phyloP scores from a whole-genome alignment of 164 flowering plant species.

The Kingdonia uniflora region DNA sequence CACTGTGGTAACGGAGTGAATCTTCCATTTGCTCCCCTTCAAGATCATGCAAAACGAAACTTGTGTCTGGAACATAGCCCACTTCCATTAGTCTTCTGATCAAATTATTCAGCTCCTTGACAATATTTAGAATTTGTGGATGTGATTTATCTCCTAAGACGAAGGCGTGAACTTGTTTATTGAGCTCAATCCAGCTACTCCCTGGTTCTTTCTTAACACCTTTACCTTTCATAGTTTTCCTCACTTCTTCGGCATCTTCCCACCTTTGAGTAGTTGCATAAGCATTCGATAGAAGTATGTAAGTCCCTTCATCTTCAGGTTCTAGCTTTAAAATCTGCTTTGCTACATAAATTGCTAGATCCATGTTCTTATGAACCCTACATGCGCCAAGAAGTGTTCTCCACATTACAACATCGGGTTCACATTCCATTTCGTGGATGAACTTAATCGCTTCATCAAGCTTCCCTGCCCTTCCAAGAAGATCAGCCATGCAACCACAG shows the following conservation, averaged over 20 bases:
- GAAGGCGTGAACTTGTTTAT: neutral
- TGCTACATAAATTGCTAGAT: neutral
- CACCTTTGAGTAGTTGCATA: neutral
- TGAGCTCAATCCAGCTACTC: neutral
- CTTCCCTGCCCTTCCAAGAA: neutral
- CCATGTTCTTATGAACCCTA: neutral
- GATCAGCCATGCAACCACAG: neutral
- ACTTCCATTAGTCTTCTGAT: no score
- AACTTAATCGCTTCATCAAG: neutral
- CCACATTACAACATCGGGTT: neutral
- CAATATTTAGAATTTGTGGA: neutral
- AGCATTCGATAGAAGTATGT: neutral
- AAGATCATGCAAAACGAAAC: no score
- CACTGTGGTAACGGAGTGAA: no score
- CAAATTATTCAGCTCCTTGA: no score
- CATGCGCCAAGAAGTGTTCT: neutral
- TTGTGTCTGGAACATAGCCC: no score
- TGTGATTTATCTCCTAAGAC: neutral
- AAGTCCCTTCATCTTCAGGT: constrained; percentile 1
- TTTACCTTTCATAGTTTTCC: neutral
- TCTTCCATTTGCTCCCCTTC: no score
- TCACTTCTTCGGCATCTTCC: neutral
- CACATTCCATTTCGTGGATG: neutral
- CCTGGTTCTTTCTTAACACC: neutral
- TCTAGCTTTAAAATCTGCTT: neutral